Evolutionary conservation across 202 grass and related monocot species (phyloP).

Genomic region (Saccharum hybrid): DNA sequence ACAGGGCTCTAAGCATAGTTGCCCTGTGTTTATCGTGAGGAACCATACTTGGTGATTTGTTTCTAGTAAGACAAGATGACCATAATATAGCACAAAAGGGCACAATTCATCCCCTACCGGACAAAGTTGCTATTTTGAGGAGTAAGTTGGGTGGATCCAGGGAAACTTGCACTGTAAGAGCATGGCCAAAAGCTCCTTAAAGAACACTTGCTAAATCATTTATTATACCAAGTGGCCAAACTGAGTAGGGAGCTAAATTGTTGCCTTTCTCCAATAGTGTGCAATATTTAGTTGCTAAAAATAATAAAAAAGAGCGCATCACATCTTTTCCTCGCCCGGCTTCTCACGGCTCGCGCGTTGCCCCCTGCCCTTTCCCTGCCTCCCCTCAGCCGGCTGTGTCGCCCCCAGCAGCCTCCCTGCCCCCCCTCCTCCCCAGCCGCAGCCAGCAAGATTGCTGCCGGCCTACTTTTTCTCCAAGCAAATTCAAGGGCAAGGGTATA

Average conservation of each 20-base stretch:
- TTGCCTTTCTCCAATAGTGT: neutral
- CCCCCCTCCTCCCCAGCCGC: neutral
- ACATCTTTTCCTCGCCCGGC: no score
- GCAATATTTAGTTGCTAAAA: neutral
- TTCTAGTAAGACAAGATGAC: neutral
- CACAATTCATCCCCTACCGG: neutral
- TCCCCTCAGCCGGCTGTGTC: neutral
- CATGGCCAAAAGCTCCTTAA: neutral
- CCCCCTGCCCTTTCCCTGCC: neutral
- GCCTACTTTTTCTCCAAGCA: neutral
- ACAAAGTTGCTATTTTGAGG: constrained; percentile 2
- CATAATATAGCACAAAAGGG: neutral
- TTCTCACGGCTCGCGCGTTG: no score
- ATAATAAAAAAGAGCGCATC: no score
- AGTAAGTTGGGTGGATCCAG: neutral
- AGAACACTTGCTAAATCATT: neutral
- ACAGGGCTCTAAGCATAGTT: neutral
- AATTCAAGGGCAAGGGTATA: neutral
- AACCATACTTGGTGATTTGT: neutral
- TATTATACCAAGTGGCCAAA: neutral
- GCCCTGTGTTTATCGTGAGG: neutral
- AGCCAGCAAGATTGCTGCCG: neutral
- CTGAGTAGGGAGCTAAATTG: neutral
- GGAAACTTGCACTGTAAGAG: neutral
- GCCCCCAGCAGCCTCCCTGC: no score